Conservation (phyloP, 805 yeast genomes). For the Barnettozyma wickerhamii region DNA sequence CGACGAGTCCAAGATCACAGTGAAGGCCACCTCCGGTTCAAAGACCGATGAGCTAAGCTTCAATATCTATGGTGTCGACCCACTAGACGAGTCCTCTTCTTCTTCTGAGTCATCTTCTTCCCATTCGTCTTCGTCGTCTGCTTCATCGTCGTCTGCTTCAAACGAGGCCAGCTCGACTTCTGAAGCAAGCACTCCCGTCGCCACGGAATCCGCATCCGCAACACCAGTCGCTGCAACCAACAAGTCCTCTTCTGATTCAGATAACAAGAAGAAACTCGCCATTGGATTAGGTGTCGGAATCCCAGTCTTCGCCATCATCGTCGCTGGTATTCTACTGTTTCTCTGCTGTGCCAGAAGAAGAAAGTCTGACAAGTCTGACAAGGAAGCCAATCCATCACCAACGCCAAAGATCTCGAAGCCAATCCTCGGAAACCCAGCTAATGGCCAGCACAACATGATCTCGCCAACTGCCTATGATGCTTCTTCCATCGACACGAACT, state of each 20-base stretch:
- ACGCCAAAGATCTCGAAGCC: constrained; percentile 37
- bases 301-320: constrained; percentile 51
- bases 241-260: constrained; percentile 18
- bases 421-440: constrained; percentile 32
- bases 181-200: constrained; percentile 21
- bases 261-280: constrained; percentile 57
- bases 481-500: constrained; percentile 29
- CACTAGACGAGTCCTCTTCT: constrained; percentile 13
- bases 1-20: constrained; percentile 33
- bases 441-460: constrained; percentile 28
- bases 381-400: constrained; percentile 24
- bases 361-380: constrained; percentile 27
- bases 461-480: constrained; percentile 20
- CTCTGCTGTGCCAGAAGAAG: constrained; percentile 52
- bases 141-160: constrained; percentile 26
- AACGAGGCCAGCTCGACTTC: constrained; percentile 21
- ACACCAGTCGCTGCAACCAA: constrained; percentile 5
- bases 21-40: constrained; percentile 37
- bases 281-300: constrained; percentile 89
- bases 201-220: constrained; percentile 18
- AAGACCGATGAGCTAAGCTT: constrained; percentile 40
- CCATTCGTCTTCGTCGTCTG: constrained; percentile 21
- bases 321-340: constrained; percentile 45
- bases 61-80: constrained; percentile 47
- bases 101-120: constrained; percentile 25